These are phyloP conservation scores for Millerozyma miso DNA, from an alignment of 805 yeast species.

Conservation along the genomic window DNA sequence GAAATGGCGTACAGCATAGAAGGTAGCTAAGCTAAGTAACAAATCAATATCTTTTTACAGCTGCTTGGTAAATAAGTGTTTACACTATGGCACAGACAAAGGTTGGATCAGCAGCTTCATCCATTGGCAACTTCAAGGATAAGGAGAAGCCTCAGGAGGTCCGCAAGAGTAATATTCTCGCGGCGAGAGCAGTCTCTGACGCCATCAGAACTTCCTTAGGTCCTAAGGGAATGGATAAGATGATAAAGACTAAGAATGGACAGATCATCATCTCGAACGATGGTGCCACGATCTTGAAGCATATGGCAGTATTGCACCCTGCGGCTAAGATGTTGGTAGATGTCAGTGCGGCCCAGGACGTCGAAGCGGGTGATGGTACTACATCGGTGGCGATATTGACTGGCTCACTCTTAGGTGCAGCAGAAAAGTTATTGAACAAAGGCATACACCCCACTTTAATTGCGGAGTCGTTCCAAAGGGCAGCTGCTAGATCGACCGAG, in stretches of 20 bases:
- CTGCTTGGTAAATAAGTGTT: background rate
- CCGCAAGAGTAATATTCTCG: constrained; percentile 80
- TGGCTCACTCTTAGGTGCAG: constrained; percentile 92
- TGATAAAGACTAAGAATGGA: constrained; percentile 92
- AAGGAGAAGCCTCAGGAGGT: constrained; percentile 95
- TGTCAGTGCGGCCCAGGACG: constrained; percentile 95
- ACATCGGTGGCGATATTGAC: constrained; percentile 95
- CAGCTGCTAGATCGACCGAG: constrained; percentile 79
- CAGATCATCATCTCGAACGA: constrained; percentile 94
- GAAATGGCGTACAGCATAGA: background rate
- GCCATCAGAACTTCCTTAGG: constrained; percentile 95
- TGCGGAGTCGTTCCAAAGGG: constrained; percentile 89
- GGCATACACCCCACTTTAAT: constrained; percentile 95
- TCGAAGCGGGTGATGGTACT: constrained; percentile 99
- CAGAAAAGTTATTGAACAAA: constrained; percentile 81
- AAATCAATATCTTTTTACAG: background rate
- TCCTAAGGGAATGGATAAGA: constrained; percentile 99
- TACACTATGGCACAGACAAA: constrained; percentile 9
- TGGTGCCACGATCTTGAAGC: constrained; percentile 94
- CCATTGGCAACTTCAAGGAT: constrained; percentile 87
- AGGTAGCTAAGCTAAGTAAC: no score
- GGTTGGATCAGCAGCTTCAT: constrained; percentile 35
- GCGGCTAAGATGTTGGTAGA: constrained; percentile 97
- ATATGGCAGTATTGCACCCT: constrained; percentile 98
- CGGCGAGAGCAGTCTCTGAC: constrained; percentile 93